Conservation (phyloP, 495 filamentous ascomycete genomes). For the Talaromyces liani region DNA sequence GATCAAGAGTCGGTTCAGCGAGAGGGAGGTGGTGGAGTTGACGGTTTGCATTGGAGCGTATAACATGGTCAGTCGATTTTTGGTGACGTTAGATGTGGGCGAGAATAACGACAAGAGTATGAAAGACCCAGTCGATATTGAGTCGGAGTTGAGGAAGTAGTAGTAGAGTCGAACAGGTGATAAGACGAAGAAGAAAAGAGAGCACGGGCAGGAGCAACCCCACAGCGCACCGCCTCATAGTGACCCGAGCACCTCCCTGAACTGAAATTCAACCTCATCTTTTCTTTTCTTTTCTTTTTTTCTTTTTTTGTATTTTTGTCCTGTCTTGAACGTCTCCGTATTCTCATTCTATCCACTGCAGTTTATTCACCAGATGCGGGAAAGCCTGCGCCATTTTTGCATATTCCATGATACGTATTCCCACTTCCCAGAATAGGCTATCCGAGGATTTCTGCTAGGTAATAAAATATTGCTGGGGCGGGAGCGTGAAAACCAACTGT, state of each 20-base stretch:
- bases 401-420: background rate
- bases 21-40: slow-evolving; percentile 62
- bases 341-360: background rate
- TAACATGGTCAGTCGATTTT: slow-evolving; percentile 67
- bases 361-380: slow-evolving; percentile 1
- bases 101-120: slow-evolving; percentile 39
- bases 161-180: background rate
- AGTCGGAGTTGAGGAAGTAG: background rate
- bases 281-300: background rate
- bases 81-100: slow-evolving; percentile 65
- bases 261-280: slow-evolving; percentile 5
- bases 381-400: background rate
- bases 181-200: background rate
- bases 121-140: slow-evolving; percentile 4
- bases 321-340: background rate
- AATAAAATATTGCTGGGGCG: background rate
- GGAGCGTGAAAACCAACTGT: too few relatives aligned
- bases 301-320: too few relatives aligned
- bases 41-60: slow-evolving; percentile 63
- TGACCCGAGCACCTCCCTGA: slow-evolving; percentile 2
- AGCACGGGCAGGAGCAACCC: background rate
- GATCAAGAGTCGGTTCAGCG: slow-evolving; percentile 50
- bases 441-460: background rate
- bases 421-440: background rate
- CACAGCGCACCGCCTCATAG: slow-evolving; percentile 6